Conservation (phyloP, 2,329 filamentous ascomycete species). For the Trichoderma arundinaceum region DNA sequence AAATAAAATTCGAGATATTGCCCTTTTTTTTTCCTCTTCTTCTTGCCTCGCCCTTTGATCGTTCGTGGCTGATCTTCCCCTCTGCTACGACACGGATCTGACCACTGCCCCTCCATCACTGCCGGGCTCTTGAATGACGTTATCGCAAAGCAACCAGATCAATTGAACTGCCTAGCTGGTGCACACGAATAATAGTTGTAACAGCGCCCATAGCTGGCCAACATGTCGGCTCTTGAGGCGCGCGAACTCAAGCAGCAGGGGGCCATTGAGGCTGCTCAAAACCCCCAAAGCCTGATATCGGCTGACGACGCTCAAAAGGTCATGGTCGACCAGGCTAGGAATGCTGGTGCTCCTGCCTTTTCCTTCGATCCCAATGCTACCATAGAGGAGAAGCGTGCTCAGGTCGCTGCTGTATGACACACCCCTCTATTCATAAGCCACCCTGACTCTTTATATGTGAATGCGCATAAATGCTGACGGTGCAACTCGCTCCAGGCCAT, state of each 20-base stretch:
- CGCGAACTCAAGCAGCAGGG: constrained; percentile 81
- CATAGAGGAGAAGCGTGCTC: constrained; percentile 81
- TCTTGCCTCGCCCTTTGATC: constrained; percentile 1
- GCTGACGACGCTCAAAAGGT: constrained; percentile 74
- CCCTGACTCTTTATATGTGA: constrained; percentile 34
- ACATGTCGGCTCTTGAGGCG: constrained; percentile 46
- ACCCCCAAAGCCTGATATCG: constrained; percentile 71
- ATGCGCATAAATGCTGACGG: constrained; percentile 27
- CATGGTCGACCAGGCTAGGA: constrained; percentile 77
- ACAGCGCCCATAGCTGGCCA: constrained; percentile 31
- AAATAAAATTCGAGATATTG: constrained; percentile 13
- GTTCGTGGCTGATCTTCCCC: background rate
- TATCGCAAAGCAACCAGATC: constrained; percentile 18
- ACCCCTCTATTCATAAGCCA: background rate
- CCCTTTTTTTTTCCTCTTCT: background rate
- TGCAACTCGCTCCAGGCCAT: constrained; percentile 42
- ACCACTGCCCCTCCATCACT: constrained; percentile 29
- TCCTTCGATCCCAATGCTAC: constrained; percentile 86
- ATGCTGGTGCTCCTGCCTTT: constrained; percentile 79
- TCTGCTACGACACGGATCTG: constrained; percentile 11
- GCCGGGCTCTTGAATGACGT: constrained; percentile 31
- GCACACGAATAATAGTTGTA: constrained; percentile 16
- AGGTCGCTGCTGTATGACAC: constrained; percentile 71
- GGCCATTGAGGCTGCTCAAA: constrained; percentile 74
- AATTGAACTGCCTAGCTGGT: constrained; percentile 29